Evolutionary conservation across 257 asterid genomes (phyloP).

Genomic region (Solanum ossicruentum): DNA sequence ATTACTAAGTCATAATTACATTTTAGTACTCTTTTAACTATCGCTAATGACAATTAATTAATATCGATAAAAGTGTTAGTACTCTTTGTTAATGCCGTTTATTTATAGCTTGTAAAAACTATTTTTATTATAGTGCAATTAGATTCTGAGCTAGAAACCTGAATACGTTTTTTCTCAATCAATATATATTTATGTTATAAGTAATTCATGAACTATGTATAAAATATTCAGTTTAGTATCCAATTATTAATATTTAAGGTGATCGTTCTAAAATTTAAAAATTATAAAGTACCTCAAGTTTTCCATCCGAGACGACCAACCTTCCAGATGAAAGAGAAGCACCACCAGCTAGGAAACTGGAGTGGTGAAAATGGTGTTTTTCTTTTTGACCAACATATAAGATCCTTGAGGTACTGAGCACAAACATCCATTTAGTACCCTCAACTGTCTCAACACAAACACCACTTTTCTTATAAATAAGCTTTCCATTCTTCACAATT

Average conservation of each 20-base stretch:
- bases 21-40: too few species aligned
- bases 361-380: slow-evolving; percentile 16
- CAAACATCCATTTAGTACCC: slow-evolving; percentile 21
- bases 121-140: too few species aligned
- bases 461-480: slow-evolving; percentile 11
- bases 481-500: slow-evolving; percentile 4
- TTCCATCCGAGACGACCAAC: slow-evolving; percentile 6
- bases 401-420: slow-evolving; percentile 12
- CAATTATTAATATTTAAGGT: not conserved
- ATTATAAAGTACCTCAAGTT: slow-evolving; percentile 2
- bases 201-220: not conserved
- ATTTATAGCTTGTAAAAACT: too few species aligned
- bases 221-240: not conserved
- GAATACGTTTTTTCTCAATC: not conserved
- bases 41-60: too few species aligned
- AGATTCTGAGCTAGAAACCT: not conserved
- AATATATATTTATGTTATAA: too few species aligned
- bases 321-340: slow-evolving; percentile 24
- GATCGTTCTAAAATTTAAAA: not conserved
- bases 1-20: too few species aligned
- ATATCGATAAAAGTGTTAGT: too few species aligned
- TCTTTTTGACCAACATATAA: slow-evolving; percentile 16
- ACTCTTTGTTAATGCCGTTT: too few species aligned
- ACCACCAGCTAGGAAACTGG: slow-evolving; percentile 25
- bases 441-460: slow-evolving; percentile 3